Conservation (phyloP, 2,329 filamentous ascomycete genomes). For the Pezicula radicicola region DNA sequence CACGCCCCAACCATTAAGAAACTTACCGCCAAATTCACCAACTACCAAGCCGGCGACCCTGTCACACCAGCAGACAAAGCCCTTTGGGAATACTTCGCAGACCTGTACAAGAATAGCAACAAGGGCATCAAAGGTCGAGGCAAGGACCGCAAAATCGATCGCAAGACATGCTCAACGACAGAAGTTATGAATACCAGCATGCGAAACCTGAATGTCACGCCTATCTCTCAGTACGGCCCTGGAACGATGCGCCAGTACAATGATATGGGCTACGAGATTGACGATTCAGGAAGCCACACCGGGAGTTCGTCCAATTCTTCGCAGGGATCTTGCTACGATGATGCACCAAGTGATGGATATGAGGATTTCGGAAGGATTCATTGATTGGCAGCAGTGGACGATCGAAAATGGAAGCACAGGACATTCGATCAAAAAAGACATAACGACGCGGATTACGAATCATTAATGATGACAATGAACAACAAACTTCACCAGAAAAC, state of each 20-base stretch:
- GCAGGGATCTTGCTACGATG: background rate
- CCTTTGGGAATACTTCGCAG: conserved; percentile 79
- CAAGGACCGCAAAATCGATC: conserved; percentile 73
- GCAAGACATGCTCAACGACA: conserved; percentile 49
- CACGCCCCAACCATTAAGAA: conserved; percentile 71
- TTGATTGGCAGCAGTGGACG: too few species aligned
- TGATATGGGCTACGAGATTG: background rate
- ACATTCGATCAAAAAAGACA: too few species aligned
- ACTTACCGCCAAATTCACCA: conserved; percentile 69
- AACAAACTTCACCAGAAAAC: too few species aligned
- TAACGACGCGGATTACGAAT: too few species aligned
- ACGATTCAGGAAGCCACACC: background rate
- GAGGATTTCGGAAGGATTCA: background rate
- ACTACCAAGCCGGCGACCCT: conserved; percentile 55
- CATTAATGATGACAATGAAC: too few species aligned
- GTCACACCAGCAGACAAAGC: conserved; percentile 69
- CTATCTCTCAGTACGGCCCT: background rate
- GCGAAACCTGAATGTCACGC: conserved; percentile 5
- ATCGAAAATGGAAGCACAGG: too few species aligned
- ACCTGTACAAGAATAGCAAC: conserved; percentile 96
- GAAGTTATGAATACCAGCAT: conserved; percentile 7
- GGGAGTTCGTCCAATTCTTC: background rate
- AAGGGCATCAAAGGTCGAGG: conserved; percentile 97
- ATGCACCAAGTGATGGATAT: background rate
- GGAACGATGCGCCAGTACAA: background rate